Percentiles rank a stretch among this genome's conserved stretches.
Evolutionary conservation across 2,329 filamentous ascomycete species (phyloP).

Genomic region (Orbilia quercus): DNA sequence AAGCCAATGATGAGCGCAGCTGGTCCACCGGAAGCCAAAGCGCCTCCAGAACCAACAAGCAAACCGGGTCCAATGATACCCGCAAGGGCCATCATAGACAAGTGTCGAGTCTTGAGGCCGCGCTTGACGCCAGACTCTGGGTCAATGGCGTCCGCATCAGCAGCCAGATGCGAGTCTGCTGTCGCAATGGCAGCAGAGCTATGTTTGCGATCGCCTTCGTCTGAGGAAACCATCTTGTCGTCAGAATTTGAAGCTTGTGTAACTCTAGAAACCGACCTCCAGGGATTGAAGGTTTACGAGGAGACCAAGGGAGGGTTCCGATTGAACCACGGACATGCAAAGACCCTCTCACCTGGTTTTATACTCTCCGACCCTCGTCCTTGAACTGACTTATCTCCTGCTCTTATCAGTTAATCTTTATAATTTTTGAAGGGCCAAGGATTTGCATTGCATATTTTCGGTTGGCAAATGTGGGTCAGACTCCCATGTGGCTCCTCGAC

Average conservation of each 20-base stretch:
- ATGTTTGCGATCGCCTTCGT: constrained; percentile 35
- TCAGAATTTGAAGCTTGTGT: constrained; percentile 18
- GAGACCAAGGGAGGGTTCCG: constrained; percentile 14
- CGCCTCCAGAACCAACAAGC: constrained; percentile 77
- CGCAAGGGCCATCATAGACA: constrained; percentile 65
- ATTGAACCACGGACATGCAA: constrained; percentile 32
- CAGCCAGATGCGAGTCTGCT: constrained; percentile 37
- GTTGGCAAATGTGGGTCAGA: constrained; percentile 23
- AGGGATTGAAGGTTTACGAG: constrained; percentile 11
- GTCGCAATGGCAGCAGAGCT: constrained; percentile 20
- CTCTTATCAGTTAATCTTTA: constrained; percentile 35
- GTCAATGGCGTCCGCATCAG: constrained; percentile 53
- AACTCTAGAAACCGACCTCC: constrained; percentile 23
- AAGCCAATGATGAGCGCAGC: constrained; percentile 80
- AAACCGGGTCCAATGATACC: constrained; percentile 76
- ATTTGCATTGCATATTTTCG: constrained; percentile 41
- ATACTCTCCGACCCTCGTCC: constrained; percentile 24
- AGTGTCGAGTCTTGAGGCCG: constrained; percentile 66
- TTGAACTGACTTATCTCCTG: constrained; percentile 22
- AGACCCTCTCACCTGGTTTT: constrained; percentile 19
- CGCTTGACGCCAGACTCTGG: constrained; percentile 53
- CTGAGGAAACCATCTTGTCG: constrained; percentile 42
- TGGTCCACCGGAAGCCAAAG: constrained; percentile 75
- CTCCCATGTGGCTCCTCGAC: constrained; percentile 44
- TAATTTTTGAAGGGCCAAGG: constrained; percentile 15